phyloP scores from a whole-genome alignment of 768 basidiomycete genomes.

The Russula virescens region DNA sequence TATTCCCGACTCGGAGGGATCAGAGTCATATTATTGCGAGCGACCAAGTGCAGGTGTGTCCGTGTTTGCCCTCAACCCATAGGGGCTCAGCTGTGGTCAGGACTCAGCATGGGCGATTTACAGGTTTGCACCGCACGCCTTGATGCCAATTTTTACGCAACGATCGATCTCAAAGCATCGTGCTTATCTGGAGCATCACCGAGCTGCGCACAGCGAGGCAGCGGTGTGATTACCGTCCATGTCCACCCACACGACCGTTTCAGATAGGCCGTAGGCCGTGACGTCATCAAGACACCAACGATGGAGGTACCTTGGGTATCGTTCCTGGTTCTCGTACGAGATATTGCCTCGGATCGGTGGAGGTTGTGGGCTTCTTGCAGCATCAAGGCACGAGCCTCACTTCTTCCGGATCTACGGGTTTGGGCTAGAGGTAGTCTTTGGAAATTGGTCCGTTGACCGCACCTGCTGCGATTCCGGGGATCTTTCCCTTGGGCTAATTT shows the following conservation, averaged over 20 bases:
- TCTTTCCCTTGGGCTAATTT: no score
- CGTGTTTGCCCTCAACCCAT: background rate
- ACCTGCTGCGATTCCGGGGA: no score
- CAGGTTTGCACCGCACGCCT: background rate
- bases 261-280: background rate
- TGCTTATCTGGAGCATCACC: background rate
- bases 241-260: background rate
- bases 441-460: background rate
- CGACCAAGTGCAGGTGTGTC: no score
- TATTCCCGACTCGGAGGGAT: background rate
- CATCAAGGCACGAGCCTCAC: constrained; percentile 1
- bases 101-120: background rate
- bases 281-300: background rate
- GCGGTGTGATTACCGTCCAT: background rate
- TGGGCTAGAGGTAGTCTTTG: background rate
- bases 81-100: background rate
- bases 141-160: background rate
- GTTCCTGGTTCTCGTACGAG: background rate
- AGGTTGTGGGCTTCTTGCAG: background rate
- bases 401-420: background rate
- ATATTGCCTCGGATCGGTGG: background rate
- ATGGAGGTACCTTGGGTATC: background rate
- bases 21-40: no score
- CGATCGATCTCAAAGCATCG: background rate
- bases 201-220: background rate